Conservation (phyloP, 495 filamentous ascomycete genomes). For the Penicillium ucsense region DNA sequence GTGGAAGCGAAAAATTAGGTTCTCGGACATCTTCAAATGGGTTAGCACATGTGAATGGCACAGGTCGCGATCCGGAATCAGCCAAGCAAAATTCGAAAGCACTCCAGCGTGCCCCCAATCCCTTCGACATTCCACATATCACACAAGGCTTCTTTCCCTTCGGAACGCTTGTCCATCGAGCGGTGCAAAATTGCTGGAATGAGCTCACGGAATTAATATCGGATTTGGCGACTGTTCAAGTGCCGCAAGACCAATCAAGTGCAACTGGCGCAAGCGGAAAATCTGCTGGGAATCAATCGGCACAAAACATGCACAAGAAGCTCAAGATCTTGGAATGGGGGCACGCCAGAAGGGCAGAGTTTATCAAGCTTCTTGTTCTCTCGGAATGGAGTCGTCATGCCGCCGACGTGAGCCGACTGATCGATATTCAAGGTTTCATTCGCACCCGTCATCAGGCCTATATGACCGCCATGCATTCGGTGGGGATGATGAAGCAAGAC, state of each 20-base stretch:
- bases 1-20: slow-evolving; percentile 7
- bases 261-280: slow-evolving; percentile 40
- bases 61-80: slow-evolving; percentile 4
- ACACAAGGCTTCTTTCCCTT: slow-evolving; percentile 65
- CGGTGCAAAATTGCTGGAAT: slow-evolving; percentile 74
- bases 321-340: slow-evolving; percentile 63
- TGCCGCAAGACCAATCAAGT: slow-evolving; percentile 27
- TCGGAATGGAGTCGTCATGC: slow-evolving; percentile 78
- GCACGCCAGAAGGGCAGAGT: slow-evolving; percentile 53
- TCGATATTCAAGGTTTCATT: slow-evolving; percentile 72
- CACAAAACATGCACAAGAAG: slow-evolving; percentile 72
- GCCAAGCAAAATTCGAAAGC: slow-evolving; percentile 9
- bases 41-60: slow-evolving; percentile 22
- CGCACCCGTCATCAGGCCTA: slow-evolving; percentile 49
- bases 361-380: slow-evolving; percentile 85
- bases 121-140: slow-evolving; percentile 72
- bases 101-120: slow-evolving; percentile 11
- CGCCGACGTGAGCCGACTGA: slow-evolving; percentile 65
- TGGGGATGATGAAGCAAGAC: slow-evolving; percentile 61
- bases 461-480: slow-evolving; percentile 41
- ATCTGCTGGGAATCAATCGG: slow-evolving; percentile 44
- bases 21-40: slow-evolving; percentile 18
- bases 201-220: slow-evolving; percentile 61
- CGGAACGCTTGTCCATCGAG: slow-evolving; percentile 56
- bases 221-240: slow-evolving; percentile 55